A percentile compares a stretch with the other conserved stretches of the same genome.
These are phyloP conservation scores for Hanseniaspora hatyaiensis DNA, from an alignment of 805 yeast species.

Conservation along the genomic window DNA sequence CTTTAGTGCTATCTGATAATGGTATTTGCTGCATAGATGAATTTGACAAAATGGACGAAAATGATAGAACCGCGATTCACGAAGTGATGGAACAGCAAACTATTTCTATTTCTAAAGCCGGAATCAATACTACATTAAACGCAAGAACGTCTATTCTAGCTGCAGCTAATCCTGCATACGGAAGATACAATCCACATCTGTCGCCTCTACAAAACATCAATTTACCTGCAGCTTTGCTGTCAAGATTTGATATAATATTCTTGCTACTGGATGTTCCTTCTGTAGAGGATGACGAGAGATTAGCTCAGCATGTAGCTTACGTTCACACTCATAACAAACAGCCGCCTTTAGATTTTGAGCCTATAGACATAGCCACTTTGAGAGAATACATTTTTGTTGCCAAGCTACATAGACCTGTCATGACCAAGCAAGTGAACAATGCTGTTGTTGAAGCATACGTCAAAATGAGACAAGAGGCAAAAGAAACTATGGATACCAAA, in stretches of 20 bases:
- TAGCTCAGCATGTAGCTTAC: conserved; percentile 88
- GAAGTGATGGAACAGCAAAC: conserved; percentile 99
- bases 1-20: conserved; percentile 88
- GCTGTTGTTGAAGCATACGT: conserved; percentile 78
- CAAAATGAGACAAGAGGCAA: conserved; percentile 84
- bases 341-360: conserved; percentile 64
- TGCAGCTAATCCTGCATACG: conserved; percentile 96
- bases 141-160: conserved; percentile 93
- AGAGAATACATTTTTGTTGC: conserved; percentile 85
- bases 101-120: conserved; percentile 92
- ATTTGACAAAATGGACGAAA: conserved; percentile 96
- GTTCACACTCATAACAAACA: conserved; percentile 90
- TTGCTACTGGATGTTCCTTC: conserved; percentile 76
- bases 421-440: conserved; percentile 72
- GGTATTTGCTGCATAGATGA: conserved; percentile 98
- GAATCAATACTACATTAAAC: conserved; percentile 88
- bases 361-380: conserved; percentile 65
- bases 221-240: conserved; percentile 87
- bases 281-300: conserved; percentile 64
- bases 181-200: conserved; percentile 79
- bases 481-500: conserved; percentile 59
- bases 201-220: conserved; percentile 93
- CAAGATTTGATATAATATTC: conserved; percentile 86
- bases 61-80: conserved; percentile 93
- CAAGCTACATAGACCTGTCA: conserved; percentile 70